phyloP scores from a whole-genome alignment of 75 land plant genomes.

The Pinus tabuliformis region DNA sequence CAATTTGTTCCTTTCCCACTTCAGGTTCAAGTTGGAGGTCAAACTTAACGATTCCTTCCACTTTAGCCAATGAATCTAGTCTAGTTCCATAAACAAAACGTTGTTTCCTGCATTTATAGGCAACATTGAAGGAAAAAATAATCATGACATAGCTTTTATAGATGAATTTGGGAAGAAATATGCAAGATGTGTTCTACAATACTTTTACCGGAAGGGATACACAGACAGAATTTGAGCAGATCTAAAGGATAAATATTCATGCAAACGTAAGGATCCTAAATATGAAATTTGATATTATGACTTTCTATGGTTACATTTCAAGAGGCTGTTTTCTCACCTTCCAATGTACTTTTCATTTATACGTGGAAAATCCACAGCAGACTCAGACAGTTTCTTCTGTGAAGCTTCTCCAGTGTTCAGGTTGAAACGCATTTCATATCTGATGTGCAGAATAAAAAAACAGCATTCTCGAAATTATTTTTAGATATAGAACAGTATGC shows the following conservation, averaged over 20 bases:
- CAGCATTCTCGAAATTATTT: neutral
- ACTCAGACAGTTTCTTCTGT: constrained; percentile 63
- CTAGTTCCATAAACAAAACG: constrained; percentile 68
- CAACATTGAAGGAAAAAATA: constrained; percentile 1
- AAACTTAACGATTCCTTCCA: constrained; percentile 72
- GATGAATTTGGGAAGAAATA: neutral
- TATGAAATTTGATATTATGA: neutral
- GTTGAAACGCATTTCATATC: constrained; percentile 94
- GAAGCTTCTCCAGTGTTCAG: constrained; percentile 76
- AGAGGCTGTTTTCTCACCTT: constrained; percentile 40
- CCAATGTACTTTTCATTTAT: constrained; percentile 91
- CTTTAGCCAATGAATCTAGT: constrained; percentile 53
- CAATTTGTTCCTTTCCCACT: constrained; percentile 44
- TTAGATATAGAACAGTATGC: neutral
- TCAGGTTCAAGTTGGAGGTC: constrained; percentile 77
- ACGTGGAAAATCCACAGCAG: constrained; percentile 83
- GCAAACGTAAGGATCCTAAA: neutral
- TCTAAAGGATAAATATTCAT: neutral
- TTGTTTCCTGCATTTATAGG: constrained; percentile 66
- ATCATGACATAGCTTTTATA: neutral
- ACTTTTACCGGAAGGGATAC: neutral
- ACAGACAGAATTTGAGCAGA: neutral
- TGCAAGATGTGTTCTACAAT: neutral
- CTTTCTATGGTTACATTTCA: neutral
- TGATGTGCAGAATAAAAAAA: constrained; percentile 14